Conservation (phyloP, 495 filamentous ascomycete genomes). For the Lentithecium fluviatile region DNA sequence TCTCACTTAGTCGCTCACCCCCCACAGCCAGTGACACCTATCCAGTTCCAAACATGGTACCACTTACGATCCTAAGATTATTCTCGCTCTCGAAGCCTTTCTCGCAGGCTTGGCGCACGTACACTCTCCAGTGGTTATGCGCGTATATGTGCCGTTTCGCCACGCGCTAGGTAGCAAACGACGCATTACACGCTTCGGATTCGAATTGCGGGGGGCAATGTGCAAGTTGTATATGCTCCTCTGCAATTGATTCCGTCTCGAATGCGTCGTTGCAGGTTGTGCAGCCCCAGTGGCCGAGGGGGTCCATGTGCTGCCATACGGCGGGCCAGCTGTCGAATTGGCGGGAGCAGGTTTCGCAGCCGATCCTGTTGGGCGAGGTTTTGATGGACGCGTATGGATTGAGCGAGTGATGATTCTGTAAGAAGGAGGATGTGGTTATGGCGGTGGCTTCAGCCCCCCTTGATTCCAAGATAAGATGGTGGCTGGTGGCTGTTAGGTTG, state of each 20-base stretch:
- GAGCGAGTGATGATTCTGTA: too few relatives aligned
- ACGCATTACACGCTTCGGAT: conserved; percentile 45
- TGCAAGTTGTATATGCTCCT: too few relatives aligned
- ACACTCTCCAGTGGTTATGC: conserved; percentile 41
- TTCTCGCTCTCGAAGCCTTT: conserved; percentile 45
- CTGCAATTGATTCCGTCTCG: too few relatives aligned
- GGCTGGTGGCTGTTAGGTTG: too few relatives aligned
- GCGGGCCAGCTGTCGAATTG: too few relatives aligned
- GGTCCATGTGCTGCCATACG: conserved; percentile 24
- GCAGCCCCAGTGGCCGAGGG: conserved; percentile 36
- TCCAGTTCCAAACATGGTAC: neutral
- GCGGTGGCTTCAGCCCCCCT: too few relatives aligned
- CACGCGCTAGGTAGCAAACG: conserved; percentile 35
- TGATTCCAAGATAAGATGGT: too few relatives aligned
- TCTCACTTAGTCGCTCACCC: neutral
- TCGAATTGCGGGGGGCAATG: conserved; percentile 21
- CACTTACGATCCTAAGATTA: conserved; percentile 45
- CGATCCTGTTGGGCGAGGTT: too few relatives aligned
- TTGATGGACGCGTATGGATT: too few relatives aligned
- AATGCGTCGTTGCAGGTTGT: too few relatives aligned
- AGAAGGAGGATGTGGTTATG: too few relatives aligned
- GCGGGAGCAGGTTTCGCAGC: too few relatives aligned
- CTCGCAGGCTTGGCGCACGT: conserved; percentile 44
- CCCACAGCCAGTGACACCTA: conserved; percentile 16
- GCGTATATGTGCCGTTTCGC: conserved; percentile 46